Percentiles rank a stretch among this genome's conserved stretches.
phyloP scores from a whole-genome alignment of 1,284 basidiomycete genomes.

The Puccinia horiana region DNA sequence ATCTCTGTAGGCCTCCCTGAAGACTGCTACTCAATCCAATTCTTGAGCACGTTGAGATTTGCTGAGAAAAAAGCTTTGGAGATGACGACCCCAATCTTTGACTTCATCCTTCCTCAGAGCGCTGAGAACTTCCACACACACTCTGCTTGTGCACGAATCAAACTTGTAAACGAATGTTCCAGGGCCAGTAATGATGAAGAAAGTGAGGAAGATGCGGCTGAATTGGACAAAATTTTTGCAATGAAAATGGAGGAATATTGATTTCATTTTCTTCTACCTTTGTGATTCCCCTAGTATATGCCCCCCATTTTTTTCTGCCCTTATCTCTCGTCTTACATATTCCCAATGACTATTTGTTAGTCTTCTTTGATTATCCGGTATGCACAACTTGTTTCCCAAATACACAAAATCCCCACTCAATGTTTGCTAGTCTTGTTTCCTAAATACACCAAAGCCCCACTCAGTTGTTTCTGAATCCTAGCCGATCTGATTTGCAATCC shows the following conservation, averaged over 20 bases:
- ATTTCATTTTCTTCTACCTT: neutral
- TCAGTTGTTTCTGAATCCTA: neutral
- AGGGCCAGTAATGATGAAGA: neutral
- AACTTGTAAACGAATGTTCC: neutral
- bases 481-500: too few species aligned
- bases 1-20: conserved; percentile 35
- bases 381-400: neutral
- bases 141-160: neutral
- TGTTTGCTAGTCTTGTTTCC: too few species aligned
- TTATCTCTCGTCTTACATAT: neutral
- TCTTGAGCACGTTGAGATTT: conserved; percentile 6
- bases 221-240: neutral
- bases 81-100: conserved; percentile 6
- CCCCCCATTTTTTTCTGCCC: neutral
- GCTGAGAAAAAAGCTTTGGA: conserved; percentile 25
- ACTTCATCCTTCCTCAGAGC: conserved; percentile 14
- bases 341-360: neutral
- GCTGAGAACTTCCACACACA: conserved; percentile 1
- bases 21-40: conserved; percentile 22
- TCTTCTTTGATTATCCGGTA: neutral
- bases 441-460: neutral
- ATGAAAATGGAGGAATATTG: neutral
- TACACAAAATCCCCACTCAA: neutral
- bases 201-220: neutral
- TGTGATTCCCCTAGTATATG: neutral